phyloP scores from a whole-genome alignment of 495 filamentous ascomycete genomes.

The Penicillium malachiteum region DNA sequence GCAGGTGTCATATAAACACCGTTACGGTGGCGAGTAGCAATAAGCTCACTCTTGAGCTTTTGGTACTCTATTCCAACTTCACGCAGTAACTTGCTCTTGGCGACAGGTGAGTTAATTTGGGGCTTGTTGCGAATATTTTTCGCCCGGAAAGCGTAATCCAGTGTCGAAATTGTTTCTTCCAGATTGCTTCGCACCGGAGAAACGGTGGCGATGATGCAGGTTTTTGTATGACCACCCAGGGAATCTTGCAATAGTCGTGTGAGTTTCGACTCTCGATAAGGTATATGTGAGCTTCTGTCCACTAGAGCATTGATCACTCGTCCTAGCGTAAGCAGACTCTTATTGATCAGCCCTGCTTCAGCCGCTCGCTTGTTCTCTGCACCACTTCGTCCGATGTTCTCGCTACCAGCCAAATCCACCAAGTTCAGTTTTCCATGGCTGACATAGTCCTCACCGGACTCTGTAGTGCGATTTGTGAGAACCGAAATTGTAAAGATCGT shows the following conservation, averaged over 20 bases:
- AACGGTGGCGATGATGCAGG: conserved; percentile 96
- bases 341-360: conserved; percentile 96
- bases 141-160: conserved; percentile 95
- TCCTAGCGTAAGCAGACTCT: conserved; percentile 90
- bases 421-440: conserved; percentile 92
- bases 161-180: conserved; percentile 95
- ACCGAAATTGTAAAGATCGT: conserved; percentile 95
- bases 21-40: conserved; percentile 88
- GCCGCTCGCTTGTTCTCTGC: conserved; percentile 96
- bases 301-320: conserved; percentile 97
- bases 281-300: conserved; percentile 86
- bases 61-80: conserved; percentile 96
- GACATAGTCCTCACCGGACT: conserved; percentile 88
- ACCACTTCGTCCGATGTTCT: conserved; percentile 94
- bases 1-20: conserved; percentile 90
- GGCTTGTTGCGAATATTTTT: conserved; percentile 99
- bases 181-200: conserved; percentile 92
- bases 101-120: conserved; percentile 85
- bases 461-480: conserved; percentile 74
- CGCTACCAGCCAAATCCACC: conserved; percentile 93
- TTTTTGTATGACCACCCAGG: conserved; percentile 91
- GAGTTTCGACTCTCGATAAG: conserved; percentile 94
- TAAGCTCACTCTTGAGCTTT: conserved; percentile 87
- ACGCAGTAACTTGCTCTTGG: conserved; percentile 84
- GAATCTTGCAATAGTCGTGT: conserved; percentile 95